Conservation (phyloP, 768 basidiomycete genomes). For the Epithele typhae region DNA sequence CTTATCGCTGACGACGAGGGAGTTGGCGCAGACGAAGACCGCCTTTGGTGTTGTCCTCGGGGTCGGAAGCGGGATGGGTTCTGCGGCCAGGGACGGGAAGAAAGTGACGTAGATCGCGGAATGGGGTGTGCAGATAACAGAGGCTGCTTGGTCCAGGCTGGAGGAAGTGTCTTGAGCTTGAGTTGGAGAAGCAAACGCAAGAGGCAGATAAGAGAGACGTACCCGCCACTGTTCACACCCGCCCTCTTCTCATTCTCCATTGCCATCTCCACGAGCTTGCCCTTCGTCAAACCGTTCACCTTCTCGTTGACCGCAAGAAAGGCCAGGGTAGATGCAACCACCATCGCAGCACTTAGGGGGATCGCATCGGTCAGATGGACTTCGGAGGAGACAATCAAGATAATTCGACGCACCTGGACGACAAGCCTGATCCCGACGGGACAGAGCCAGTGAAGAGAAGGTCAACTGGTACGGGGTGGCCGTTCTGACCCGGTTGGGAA, state of each 20-base stretch:
- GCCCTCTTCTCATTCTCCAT: constrained; percentile 85
- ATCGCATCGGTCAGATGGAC: neutral
- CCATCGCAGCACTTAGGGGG: constrained; percentile 73
- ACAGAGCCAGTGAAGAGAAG: constrained; percentile 77
- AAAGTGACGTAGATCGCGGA: constrained; percentile 80
- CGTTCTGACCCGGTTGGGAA: constrained; percentile 10
- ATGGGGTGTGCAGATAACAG: constrained; percentile 67
- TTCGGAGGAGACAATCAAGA: no score
- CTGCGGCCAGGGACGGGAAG: constrained; percentile 66
- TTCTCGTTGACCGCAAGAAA: constrained; percentile 78
- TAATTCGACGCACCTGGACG: constrained; percentile 36
- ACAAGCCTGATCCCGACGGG: constrained; percentile 83
- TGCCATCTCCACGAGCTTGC: constrained; percentile 70
- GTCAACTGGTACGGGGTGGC: constrained; percentile 57
- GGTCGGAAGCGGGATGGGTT: constrained; percentile 59
- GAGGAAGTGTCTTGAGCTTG: no score
- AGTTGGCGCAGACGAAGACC: constrained; percentile 78
- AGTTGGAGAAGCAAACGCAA: no score
- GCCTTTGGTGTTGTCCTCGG: constrained; percentile 34
- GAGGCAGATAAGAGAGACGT: no score
- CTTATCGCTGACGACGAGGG: constrained; percentile 79
- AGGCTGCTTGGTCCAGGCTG: constrained; percentile 91
- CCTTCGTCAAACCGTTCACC: constrained; percentile 50
- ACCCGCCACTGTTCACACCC: constrained; percentile 82
- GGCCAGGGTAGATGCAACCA: constrained; percentile 79